Base-by-base conservation (phyloP, 2,329 filamentous ascomycete genomes). In the Blastomyces emzantsi region DNA sequence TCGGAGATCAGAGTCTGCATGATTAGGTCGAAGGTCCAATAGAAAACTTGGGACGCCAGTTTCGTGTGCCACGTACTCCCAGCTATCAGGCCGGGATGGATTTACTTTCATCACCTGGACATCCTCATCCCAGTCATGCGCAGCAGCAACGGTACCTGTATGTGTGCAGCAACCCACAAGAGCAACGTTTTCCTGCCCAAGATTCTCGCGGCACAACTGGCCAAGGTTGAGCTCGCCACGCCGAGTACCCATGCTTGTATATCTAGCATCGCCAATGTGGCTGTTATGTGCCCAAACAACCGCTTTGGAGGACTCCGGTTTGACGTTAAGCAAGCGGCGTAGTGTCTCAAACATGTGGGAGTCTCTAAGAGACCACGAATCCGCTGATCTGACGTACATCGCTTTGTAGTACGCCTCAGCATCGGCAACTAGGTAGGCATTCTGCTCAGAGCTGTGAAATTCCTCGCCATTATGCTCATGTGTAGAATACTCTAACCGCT, bases 281-380 rank as follows among this genome's bases (percentile, higher is more conserved):
- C 77, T 80, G 64, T 82, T 83, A 66, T 82, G 81, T 33, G 81
- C 81, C 81, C 81, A 84, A 13, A 83, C 78, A 4, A 83, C 75
- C 0, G 79, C 80, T 64, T 82, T 82, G 13, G 72, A 71, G 1
- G 73, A 70, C 1, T 70, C 61, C 1, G 73, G 72, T 43, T 77
- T 76, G 62, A 76, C 73, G 62, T 78, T 73, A 25, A 82, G 70
- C 0, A 82, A 67, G 1, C 81, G 77, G 0, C 70, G 65, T 33
- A 83, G 72, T 0, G 79, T 81, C 22, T 79, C 73, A 65, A 81
- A 81, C 81, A 83, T 82, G 67, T 83, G 81, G 1, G 74, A 74
- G 69, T 83, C 81, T 25, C 81, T 78, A 65, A 81, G 70, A 54
- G 81, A 82, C 81, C 81, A 83, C 17, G 78, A 80, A 39, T 76